A percentile compares a stretch with the other conserved stretches of the same genome.
Evolutionary conservation across 192 early-diverging fungal species (phyloP).

Genomic region (Coemansia sp.): DNA sequence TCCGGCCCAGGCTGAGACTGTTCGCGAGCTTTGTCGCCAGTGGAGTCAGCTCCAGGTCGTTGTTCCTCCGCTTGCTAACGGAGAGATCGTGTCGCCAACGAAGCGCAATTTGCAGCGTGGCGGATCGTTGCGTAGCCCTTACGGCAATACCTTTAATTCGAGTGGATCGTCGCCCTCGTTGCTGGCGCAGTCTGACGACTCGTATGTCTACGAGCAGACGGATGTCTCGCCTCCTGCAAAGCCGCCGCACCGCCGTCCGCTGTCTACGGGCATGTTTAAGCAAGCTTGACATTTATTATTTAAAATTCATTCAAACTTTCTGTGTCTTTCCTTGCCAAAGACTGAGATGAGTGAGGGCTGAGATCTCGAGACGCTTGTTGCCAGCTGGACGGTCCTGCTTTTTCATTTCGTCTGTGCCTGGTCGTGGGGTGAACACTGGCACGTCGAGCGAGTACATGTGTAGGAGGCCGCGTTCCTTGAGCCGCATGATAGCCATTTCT

Average conservation of each 20-base stretch:
- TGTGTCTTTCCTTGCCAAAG: conserved; percentile 17
- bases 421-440: conserved; percentile 23
- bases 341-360: conserved; percentile 23
- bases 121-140: neutral
- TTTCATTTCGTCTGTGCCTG: neutral
- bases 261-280: neutral
- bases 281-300: neutral
- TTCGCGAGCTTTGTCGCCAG: conserved; percentile 30
- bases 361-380: conserved; percentile 29
- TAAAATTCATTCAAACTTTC: neutral
- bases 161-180: conserved; percentile 9
- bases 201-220: neutral
- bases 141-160: neutral
- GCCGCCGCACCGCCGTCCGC: neutral
- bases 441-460: conserved; percentile 41
- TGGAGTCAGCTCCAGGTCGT: conserved; percentile 48
- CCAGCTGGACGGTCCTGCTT: conserved; percentile 5
- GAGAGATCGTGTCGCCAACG: conserved; percentile 23
- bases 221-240: neutral
- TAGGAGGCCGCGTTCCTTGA: conserved; percentile 30
- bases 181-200: conserved; percentile 4
- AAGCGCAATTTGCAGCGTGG: neutral
- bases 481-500: conserved; percentile 36
- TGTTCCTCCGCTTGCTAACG: conserved; percentile 16
- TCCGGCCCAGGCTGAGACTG: conserved; percentile 33